Base-by-base conservation (phyloP, 164 flowering plant species). In the Sextonia rubra region DNA sequence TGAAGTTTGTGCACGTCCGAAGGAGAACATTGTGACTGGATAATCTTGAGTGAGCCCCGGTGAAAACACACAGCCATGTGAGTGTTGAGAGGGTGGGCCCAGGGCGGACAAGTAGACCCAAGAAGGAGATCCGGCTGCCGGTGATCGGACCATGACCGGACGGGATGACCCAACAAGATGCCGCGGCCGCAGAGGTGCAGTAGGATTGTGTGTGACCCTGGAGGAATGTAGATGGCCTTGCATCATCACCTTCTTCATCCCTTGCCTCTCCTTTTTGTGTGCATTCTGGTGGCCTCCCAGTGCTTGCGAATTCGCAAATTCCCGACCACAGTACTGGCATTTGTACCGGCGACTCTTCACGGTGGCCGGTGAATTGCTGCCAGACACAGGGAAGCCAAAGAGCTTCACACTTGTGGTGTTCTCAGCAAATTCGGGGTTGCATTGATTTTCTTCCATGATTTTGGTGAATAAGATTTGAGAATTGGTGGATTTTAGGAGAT, bases 261-360 rank as follows among this genome's bases (percentile, higher is more conserved):
- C 93, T 76, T 94, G 98, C 0, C 98, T 60, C 75, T 92, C 98
- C 73, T 94, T 94, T 76, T 94, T 94, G 82, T 94, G 97, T 9
- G 97, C 98, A 85, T 94, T 94, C 75, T 94, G 98, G 76, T 94
- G 98, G 63, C 98, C 98, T 6, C 98, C 98, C 5, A 94, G 78
- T n/a, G 98, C 98, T 73, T 94, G 98, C 0, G 98, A 94, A 77
- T 94, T 94, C 22, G 91, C 93, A 71, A 94, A 94, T 75, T 92
- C 98, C 0, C 98, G 73, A 82, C 82, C 85, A 69, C 98, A 94
- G 80, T 92, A 94, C 75, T 94, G 98, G 76, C 98, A 94, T 92
- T 91, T 97, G 85, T 84, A 92, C 75, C 87, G 92, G 62, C 97
- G 86, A 74, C 83, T 85, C 60, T 82, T 89, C 26, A 60, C 24